These are phyloP conservation scores for Withania somnifera DNA, from an alignment of 305 asterid species.

Conservation along the genomic window DNA sequence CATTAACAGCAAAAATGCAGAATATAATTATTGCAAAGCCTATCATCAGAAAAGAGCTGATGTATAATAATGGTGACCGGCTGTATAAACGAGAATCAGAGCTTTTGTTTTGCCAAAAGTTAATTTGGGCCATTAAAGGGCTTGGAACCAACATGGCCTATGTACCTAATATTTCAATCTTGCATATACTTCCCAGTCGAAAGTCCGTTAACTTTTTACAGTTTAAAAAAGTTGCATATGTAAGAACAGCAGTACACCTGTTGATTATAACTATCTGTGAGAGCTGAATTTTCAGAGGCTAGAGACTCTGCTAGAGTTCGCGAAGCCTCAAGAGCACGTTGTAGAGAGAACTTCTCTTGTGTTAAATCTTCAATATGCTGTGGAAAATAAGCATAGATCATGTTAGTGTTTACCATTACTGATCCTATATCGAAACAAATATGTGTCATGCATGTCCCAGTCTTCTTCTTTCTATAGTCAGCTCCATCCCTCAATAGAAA, in stretches of 20 bases:
- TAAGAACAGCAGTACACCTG: slow-evolving; percentile 36
- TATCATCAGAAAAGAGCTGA: background rate
- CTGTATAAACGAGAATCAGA: background rate
- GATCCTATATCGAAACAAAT: background rate
- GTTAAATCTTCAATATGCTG: slow-evolving; percentile 99
- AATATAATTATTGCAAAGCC: background rate
- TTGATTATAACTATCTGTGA: slow-evolving; percentile 84
- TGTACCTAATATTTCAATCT: background rate
- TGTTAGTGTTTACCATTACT: background rate
- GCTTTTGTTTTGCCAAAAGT: background rate
- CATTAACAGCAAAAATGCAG: background rate
- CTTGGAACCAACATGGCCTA: background rate
- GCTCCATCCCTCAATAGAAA: background rate
- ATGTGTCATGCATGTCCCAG: background rate
- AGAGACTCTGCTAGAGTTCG: slow-evolving; percentile 76
- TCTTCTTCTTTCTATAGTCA: background rate
- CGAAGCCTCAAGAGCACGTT: slow-evolving; percentile 95
- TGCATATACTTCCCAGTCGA: background rate
- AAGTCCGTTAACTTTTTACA: background rate
- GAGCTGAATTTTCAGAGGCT: slow-evolving; percentile 93
- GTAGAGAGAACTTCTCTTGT: slow-evolving; percentile 92
- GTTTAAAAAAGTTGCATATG: background rate
- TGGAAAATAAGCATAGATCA: slow-evolving; percentile 7
- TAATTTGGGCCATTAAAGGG: background rate
- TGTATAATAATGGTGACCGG: background rate